Evolutionary conservation across 2,329 filamentous ascomycete species (phyloP).

Genomic region (Plectosphaerella cucumerina): DNA sequence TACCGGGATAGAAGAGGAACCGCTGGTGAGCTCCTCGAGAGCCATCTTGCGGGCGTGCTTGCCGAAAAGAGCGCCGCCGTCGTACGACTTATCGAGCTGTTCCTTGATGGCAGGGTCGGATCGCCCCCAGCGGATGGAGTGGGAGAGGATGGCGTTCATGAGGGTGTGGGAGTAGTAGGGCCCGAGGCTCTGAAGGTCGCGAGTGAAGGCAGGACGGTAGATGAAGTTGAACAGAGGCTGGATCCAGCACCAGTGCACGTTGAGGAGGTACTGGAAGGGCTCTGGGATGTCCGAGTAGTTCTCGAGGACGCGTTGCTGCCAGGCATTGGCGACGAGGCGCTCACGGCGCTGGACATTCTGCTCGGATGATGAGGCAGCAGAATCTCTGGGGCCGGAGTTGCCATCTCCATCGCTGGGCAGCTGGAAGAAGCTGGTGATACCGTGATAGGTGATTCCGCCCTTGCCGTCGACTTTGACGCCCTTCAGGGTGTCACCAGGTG

Average conservation of each 20-base stretch:
- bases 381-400: constrained; percentile 22
- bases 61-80: constrained; percentile 49
- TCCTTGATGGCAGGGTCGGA: constrained; percentile 45
- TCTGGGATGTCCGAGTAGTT: constrained; percentile 53
- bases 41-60: constrained; percentile 47
- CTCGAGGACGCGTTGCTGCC: constrained; percentile 56
- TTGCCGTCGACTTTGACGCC: constrained; percentile 53
- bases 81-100: constrained; percentile 46
- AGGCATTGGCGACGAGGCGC: constrained; percentile 52
- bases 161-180: constrained; percentile 46
- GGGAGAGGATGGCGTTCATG: constrained; percentile 44
- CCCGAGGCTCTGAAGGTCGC: constrained; percentile 48
- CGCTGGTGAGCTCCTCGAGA: constrained; percentile 47
- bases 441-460: constrained; percentile 55
- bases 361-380: constrained; percentile 26
- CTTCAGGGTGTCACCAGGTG: constrained; percentile 31
- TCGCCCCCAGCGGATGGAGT: constrained; percentile 57
- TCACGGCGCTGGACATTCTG: constrained; percentile 40
- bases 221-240: constrained; percentile 60
- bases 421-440: constrained; percentile 55
- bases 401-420: constrained; percentile 40
- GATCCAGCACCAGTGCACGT: constrained; percentile 62
- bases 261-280: constrained; percentile 55
- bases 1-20: constrained; percentile 40
- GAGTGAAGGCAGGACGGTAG: constrained; percentile 55